A percentile compares a stretch with the other conserved stretches of the same genome.
These are phyloP conservation scores for Wickerhamiella lipophila DNA, from an alignment of 805 yeast genomes.

Conservation along the genomic window DNA sequence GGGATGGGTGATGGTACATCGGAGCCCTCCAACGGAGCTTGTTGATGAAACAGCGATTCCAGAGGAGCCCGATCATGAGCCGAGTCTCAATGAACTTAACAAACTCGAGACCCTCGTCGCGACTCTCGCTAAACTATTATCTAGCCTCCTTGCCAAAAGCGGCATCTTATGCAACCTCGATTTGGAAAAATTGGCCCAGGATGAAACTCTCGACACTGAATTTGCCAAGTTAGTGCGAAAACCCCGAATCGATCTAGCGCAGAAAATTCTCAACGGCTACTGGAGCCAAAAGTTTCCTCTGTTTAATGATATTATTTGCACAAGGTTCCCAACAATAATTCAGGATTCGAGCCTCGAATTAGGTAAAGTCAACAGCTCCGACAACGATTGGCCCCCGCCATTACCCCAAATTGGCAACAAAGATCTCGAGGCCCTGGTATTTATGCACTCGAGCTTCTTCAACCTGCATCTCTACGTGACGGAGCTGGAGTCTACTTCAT, in stretches of 20 bases:
- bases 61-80: not conserved
- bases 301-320: slow-evolving; percentile 3
- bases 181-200: not conserved
- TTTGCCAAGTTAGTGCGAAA: not conserved
- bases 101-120: slow-evolving; percentile 3
- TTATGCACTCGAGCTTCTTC: slow-evolving; percentile 9
- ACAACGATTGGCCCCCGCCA: slow-evolving; percentile 9
- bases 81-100: slow-evolving; percentile 3
- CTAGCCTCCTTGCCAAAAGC: slow-evolving; percentile 1
- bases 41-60: slow-evolving; percentile 1
- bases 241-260: slow-evolving; percentile 9
- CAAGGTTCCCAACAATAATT: slow-evolving; percentile 4
- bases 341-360: not conserved
- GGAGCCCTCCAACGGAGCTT: slow-evolving; percentile 1
- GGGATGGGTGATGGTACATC: slow-evolving; percentile 9
- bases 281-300: slow-evolving; percentile 2
- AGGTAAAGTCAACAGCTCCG: not conserved
- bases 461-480: slow-evolving; percentile 7
- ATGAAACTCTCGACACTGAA: not conserved
- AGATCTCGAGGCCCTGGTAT: slow-evolving; percentile 6
- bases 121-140: not conserved
- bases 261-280: slow-evolving; percentile 6
- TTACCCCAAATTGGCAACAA: slow-evolving; percentile 6
- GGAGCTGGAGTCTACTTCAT: not conserved
- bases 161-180: not conserved